Conservation (phyloP, 2,329 filamentous ascomycete genomes). For the Botrytis byssoidea region DNA sequence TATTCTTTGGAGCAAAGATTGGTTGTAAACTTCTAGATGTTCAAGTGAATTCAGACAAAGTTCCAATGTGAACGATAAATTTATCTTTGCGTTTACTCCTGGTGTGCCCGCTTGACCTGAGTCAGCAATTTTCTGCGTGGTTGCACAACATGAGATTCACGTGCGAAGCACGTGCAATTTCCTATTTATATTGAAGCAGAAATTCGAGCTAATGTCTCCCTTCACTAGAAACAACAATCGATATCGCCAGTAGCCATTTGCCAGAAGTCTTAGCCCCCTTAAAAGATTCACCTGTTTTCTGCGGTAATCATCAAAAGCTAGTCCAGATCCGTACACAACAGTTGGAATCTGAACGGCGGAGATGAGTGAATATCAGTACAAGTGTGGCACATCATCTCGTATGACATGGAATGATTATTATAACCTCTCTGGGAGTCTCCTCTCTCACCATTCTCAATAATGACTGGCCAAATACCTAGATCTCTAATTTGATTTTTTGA, state of each 20-base stretch:
- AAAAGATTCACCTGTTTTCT: accelerated
- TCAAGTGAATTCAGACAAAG: background rate
- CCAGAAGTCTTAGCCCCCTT: background rate
- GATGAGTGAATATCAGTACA: background rate
- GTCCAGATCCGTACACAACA: background rate
- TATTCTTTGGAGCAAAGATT: background rate
- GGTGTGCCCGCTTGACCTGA: background rate
- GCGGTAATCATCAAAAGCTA: background rate
- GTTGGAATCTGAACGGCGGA: background rate
- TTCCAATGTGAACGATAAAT: background rate
- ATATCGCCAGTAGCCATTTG: accelerated
- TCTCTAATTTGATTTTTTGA: background rate
- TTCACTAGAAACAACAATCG: background rate
- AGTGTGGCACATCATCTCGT: background rate
- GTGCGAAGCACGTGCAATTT: background rate
- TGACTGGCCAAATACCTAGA: background rate
- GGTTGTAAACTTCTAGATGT: background rate
- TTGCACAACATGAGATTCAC: background rate
- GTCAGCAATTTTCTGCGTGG: background rate
- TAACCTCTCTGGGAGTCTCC: background rate
- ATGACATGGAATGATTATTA: background rate
- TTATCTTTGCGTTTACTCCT: background rate
- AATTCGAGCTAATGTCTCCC: background rate
- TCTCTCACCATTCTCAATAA: background rate
- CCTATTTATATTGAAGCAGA: background rate